These are phyloP conservation scores for Neostapfia colusana DNA, from an alignment of 176 grass and related monocot species.

Conservation along the genomic window DNA sequence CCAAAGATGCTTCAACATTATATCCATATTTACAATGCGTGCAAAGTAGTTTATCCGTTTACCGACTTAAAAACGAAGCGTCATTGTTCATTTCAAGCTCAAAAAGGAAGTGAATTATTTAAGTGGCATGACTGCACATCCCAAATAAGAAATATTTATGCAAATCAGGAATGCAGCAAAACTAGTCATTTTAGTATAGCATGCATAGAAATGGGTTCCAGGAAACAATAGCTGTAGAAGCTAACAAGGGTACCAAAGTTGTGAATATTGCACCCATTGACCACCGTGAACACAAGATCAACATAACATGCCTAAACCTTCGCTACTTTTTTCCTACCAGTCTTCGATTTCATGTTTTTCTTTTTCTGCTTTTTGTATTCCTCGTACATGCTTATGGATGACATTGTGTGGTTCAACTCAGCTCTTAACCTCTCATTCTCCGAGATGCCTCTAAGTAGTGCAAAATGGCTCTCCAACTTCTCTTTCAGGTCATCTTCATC, in stretches of 20 bases:
- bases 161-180: not conserved
- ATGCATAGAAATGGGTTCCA: not conserved
- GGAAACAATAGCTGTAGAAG: not conserved
- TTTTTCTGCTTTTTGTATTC: conserved; percentile 80
- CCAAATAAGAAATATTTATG: not conserved
- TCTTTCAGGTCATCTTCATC: conserved; percentile 51
- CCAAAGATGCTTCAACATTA: not conserved
- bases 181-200: not conserved
- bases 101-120: not conserved
- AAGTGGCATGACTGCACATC: too few species aligned
- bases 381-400: conserved; percentile 63
- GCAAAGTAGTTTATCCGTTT: not conserved
- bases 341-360: conserved; percentile 40
- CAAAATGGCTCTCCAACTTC: conserved; percentile 74
- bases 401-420: conserved; percentile 66
- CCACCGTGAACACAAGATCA: not conserved
- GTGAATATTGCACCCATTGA: not conserved
- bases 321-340: conserved; percentile 21
- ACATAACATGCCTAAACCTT: conserved; percentile 1
- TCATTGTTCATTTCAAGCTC: not conserved
- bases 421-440: conserved; percentile 82
- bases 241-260: conserved; percentile 1
- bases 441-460: conserved; percentile 53
- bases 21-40: not conserved
- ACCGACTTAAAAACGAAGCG: not conserved